phyloP scores from a whole-genome alignment of 2,329 filamentous ascomycete species.

The Sporothrix phasma region DNA sequence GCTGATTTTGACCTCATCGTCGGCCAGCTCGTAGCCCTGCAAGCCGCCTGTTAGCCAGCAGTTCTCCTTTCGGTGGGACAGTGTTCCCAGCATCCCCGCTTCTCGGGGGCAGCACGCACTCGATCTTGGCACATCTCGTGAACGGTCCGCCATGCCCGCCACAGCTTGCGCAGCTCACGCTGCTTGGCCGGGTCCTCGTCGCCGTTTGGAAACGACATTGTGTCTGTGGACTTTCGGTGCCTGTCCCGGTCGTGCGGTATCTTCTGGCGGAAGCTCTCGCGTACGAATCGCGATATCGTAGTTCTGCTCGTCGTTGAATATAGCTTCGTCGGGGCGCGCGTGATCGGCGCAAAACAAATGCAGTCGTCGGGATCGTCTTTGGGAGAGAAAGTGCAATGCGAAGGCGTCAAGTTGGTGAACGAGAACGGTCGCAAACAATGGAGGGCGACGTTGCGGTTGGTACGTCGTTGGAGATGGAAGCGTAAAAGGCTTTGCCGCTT shows the following conservation, averaged over 20 bases:
- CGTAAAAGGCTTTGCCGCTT: slow-evolving; percentile 7
- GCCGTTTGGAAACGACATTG: slow-evolving; percentile 13
- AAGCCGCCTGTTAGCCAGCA: background rate
- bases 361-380: background rate
- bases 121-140: slow-evolving; percentile 92
- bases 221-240: background rate
- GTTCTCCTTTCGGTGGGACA: background rate
- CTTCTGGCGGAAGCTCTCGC: background rate
- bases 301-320: background rate
- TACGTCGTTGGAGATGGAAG: background rate
- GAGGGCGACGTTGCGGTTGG: background rate
- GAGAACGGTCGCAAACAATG: background rate
- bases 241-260: background rate
- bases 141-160: slow-evolving; percentile 87
- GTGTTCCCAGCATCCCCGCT: slow-evolving; percentile 12
- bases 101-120: slow-evolving; percentile 42
- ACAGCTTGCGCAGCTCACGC: slow-evolving; percentile 58
- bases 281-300: background rate
- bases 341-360: background rate
- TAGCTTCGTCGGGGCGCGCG: background rate
- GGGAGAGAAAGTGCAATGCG: background rate
- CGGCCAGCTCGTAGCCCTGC: slow-evolving; percentile 85
- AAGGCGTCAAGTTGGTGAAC: background rate
- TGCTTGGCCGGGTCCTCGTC: slow-evolving; percentile 32
- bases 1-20: slow-evolving; percentile 79